Evolutionary conservation across 345 rosid genomes (phyloP).

Genomic region (Eucalyptus curtisii): DNA sequence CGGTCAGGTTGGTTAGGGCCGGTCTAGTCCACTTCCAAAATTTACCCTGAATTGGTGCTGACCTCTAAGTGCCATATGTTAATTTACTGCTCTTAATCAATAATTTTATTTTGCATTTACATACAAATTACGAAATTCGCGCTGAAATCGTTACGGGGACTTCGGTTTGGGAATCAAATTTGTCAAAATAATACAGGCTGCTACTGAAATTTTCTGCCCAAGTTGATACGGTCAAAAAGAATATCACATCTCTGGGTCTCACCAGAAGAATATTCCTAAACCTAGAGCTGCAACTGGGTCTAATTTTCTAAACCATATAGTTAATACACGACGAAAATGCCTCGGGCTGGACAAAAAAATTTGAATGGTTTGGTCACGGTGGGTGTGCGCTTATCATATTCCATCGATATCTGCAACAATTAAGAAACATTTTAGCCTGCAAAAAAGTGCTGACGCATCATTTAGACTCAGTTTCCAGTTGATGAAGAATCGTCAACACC

Average conservation of each 20-base stretch:
- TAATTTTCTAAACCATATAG: background rate
- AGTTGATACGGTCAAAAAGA: background rate
- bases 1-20: fast-evolving
- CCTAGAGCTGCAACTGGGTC: background rate
- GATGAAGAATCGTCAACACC: background rate
- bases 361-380: background rate
- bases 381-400: background rate
- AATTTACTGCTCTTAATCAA: background rate
- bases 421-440: background rate
- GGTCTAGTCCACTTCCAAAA: background rate
- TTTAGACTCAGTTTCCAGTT: background rate
- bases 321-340: background rate
- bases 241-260: background rate
- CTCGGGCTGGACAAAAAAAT: background rate
- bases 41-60: background rate
- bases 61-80: background rate
- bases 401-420: background rate
- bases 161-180: background rate
- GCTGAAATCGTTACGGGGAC: background rate
- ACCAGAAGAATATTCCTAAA: background rate
- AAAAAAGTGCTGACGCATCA: background rate
- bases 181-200: background rate
- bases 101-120: background rate
- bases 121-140: background rate
- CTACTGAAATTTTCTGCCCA: background rate